Evolutionary conservation across 768 basidiomycete species (phyloP), one percentile per base, ranked within the genome.

Genomic region (Leccinum boreale): DNA sequence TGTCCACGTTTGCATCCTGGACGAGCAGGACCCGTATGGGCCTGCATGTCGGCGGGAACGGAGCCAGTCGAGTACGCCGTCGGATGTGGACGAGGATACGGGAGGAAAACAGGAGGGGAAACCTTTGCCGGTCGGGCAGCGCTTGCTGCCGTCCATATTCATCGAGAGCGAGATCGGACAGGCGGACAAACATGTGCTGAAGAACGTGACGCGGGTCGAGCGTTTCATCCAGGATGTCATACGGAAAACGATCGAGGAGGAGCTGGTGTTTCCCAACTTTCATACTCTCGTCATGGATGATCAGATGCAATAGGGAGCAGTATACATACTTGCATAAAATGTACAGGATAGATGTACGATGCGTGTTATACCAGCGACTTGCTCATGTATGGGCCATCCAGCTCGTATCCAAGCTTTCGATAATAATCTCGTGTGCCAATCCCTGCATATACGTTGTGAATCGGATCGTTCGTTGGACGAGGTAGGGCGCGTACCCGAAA

Each of bases 401-500:
- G 77, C 73, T 89, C 86, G 73, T 98, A 98, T 7, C 95, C 95
- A 56, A 98, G 76, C 70, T 92, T 87, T 58, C 93, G 84, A 73
- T 98, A 99, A 73, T 99, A 99, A 71, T 96, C 94, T 67, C 97
- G 81, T 12, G 97, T 98, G 19, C 97, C 97, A 59, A 99, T 94
- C 60, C 93, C 92, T 90, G 62, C 15, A 61, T 39, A 58, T 10
- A 46, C n/a, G 44, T 8, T 19, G 55, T 65, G 35, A 60, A 46
- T 10, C 8, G 21, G 52, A 19, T 21, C 29, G 14, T 36, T 19
- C 31, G 15, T 35, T 15, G 56, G 39, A 48, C 5, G 61, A 56
- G 33, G 28, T 6, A n/a, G 14, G 42, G n/a, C 44, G 65, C 86
- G 67, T 62, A 85, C 92, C 94, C 39, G 94, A 95, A 63, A 99